Percentiles rank a stretch among this genome's conserved stretches.
phyloP scores from a whole-genome alignment of 2,329 filamentous ascomycete species.

The Fusarium algeriense region DNA sequence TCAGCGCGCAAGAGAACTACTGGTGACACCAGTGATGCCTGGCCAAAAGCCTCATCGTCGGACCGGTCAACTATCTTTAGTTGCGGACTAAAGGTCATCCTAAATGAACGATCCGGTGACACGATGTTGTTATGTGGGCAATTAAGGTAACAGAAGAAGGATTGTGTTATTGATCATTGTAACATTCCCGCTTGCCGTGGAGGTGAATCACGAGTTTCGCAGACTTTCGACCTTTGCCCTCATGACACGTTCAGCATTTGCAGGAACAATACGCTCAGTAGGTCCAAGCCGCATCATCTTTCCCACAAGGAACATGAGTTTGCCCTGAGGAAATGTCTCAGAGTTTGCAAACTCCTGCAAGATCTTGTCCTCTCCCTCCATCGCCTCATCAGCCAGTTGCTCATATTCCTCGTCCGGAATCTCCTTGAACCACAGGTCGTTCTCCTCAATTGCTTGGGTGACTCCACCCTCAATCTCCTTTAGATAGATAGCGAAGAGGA shows the following conservation, averaged over 20 bases:
- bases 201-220: constrained; percentile 27
- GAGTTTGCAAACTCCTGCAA: constrained; percentile 60
- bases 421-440: constrained; percentile 68
- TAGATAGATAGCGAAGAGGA: constrained; percentile 66
- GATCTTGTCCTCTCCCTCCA: constrained; percentile 61
- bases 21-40: constrained; percentile 36
- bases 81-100: constrained; percentile 19
- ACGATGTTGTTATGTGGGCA: constrained; percentile 31
- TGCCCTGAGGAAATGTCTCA: constrained; percentile 65
- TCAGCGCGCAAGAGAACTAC: constrained; percentile 29
- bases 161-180: constrained; percentile 26
- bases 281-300: constrained; percentile 68
- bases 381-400: constrained; percentile 58
- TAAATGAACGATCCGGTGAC: constrained; percentile 28
- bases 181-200: constrained; percentile 7
- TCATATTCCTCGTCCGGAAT: constrained; percentile 62
- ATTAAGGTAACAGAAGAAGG: constrained; percentile 22
- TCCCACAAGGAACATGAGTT: constrained; percentile 71
- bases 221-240: constrained; percentile 48
- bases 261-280: constrained; percentile 67
- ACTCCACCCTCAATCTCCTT: constrained; percentile 60
- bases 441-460: constrained; percentile 58
- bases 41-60: constrained; percentile 34
- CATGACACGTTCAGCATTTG: constrained; percentile 63
- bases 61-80: constrained; percentile 34